A percentile compares a stretch with the other conserved stretches of the same genome.
These are phyloP conservation scores for Lolium perenne DNA, from an alignment of 176 grass and related monocot species.

Conservation along the genomic window DNA sequence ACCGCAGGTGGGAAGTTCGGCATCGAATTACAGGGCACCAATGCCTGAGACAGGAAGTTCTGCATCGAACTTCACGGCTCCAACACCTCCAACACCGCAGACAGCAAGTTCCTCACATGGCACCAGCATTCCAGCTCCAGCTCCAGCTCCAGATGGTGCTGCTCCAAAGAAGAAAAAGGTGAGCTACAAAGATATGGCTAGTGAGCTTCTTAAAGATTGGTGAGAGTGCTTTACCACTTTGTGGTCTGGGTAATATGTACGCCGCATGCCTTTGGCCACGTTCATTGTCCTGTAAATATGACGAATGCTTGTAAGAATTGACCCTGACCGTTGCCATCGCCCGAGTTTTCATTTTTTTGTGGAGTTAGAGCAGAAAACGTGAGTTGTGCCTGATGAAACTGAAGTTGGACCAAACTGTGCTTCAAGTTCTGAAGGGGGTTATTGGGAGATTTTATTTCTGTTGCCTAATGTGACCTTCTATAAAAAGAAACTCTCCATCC, in stretches of 20 bases:
- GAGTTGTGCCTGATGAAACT: not conserved
- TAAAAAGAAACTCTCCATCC: conserved; percentile 12
- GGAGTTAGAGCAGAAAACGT: not conserved
- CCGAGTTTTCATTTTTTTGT: not conserved
- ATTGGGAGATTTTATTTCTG: too few relatives aligned
- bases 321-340: not conserved
- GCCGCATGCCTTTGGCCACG: not conserved
- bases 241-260: not conserved
- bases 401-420: not conserved
- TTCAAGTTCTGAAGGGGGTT: too few relatives aligned
- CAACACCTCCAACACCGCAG: not conserved
- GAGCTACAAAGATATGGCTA: conserved; percentile 85
- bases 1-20: not conserved
- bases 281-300: conserved; percentile 25
- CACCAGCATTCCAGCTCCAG: conserved; percentile 9
- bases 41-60: conserved; percentile 21
- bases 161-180: conserved; percentile 81
- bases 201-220: conserved; percentile 82
- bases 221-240: conserved; percentile 36
- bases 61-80: conserved; percentile 9
- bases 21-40: conserved; percentile 18
- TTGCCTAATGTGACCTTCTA: not conserved
- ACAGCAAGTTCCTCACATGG: conserved; percentile 16
- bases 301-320: conserved; percentile 17
- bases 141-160: conserved; percentile 24